phyloP scores from a whole-genome alignment of 257 asterid genomes.

The Ilex aquifolium region DNA sequence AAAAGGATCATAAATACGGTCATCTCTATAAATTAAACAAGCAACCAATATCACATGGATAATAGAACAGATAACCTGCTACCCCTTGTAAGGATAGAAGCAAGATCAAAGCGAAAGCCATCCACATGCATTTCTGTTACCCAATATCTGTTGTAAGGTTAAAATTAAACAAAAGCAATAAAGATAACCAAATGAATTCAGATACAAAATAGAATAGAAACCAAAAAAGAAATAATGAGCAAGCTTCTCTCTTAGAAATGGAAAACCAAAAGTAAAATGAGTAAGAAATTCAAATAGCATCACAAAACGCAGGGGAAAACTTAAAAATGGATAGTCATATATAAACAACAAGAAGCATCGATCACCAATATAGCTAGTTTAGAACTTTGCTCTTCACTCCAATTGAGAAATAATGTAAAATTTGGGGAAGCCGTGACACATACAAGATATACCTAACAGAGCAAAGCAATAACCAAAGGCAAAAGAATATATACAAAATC shows the following conservation, averaged over 20 bases:
- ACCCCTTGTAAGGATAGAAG: conserved; percentile 93
- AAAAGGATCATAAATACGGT: conserved; percentile 3
- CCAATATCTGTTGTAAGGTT: conserved; percentile 75
- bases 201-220: background rate
- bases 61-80: conserved; percentile 56
- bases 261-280: no score
- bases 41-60: conserved; percentile 9
- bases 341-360: background rate
- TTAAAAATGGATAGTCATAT: no score
- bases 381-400: background rate
- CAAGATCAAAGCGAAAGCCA: conserved; percentile 98
- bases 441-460: no score
- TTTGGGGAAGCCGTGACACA: no score
- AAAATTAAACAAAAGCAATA: conserved; percentile 15
- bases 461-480: background rate
- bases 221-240: background rate
- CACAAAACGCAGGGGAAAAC: no score
- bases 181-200: background rate
- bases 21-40: conserved; percentile 5
- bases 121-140: conserved; percentile 92
- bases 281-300: no score
- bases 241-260: no score
- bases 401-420: no score
- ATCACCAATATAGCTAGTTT: background rate
- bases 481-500: background rate